Evolutionary conservation across 306 rosid species (phyloP), one percentile per base, ranked within the genome.

Genomic region (Ormosia semicastrata): DNA sequence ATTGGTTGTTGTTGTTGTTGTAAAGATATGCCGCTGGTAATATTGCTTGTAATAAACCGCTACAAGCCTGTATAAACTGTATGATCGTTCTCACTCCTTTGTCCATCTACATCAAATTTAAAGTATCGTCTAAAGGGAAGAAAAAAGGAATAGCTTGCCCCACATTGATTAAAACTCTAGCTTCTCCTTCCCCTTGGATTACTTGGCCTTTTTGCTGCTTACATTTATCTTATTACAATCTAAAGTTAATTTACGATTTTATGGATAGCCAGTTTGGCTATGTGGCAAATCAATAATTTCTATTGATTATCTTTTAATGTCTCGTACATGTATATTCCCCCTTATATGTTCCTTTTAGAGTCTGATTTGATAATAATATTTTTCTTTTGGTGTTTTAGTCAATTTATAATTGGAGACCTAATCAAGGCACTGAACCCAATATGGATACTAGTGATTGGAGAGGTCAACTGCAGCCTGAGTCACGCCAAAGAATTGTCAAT

Each of bases 401-500:
- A 0, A 50, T 84, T 65, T 33, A 12, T 75, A 87, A 85, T 75
- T 85, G 90, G 90, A 82, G 87, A 71, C 85, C 87, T 57, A 74
- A 85, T 67, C 88, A 85, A 75, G 83, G 86, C 43, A 3, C 78
- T 63, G 88, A 87, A 41, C 66, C 88, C 56, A 58, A 29, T 41
- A 87, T 82, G 83, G 90, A 87, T 41, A 57, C 50, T 49, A 34
- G 56, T 87, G 90, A 85, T 75, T 87, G 90, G 90, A 85, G 88
- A 79, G 70, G 75, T 82, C 75, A 60, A 8, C 69, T 87, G 43
- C 88, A 41, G 68, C 76, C 73, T 12, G 90, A 87, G 17, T 82
- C 88, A 9, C 88, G 90, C 40, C 90, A 82, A 85, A 85, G 90
- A 85, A 79, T 87, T 69, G 90, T 87, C 75, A 82, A 82, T 75